Conservation (phyloP, 1,284 basidiomycete species). For the Heterobasidion irregulare region DNA sequence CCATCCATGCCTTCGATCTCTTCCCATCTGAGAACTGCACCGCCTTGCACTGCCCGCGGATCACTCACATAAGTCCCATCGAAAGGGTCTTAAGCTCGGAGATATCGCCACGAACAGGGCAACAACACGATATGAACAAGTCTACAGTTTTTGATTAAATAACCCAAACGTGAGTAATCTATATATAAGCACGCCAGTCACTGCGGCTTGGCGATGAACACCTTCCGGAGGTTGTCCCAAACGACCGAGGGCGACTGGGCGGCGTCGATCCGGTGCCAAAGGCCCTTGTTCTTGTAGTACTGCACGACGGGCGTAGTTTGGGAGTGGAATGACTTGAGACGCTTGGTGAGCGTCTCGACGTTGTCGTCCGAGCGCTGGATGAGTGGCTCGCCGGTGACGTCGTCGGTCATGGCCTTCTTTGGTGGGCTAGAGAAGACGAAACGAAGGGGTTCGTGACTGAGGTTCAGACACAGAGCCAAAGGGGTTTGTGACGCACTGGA, state of each 20-base stretch:
- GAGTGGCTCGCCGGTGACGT: constrained; percentile 91
- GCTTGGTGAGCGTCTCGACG: constrained; percentile 87
- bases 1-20: too few species aligned
- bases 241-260: too few species aligned
- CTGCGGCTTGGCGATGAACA: constrained; percentile 32
- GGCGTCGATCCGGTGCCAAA: constrained; percentile 89
- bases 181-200: neutral
- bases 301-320: constrained; percentile 96
- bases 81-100: too few species aligned
- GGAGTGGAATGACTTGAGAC: constrained; percentile 80
- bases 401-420: constrained; percentile 92
- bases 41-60: too few species aligned
- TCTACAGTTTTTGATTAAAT: too few species aligned
- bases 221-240: constrained; percentile 69
- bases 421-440: constrained; percentile 63
- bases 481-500: constrained; percentile 57
- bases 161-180: too few species aligned
- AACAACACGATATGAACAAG: too few species aligned
- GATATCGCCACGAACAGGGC: too few species aligned
- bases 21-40: too few species aligned
- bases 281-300: constrained; percentile 88
- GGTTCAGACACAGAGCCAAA: neutral
- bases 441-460: neutral
- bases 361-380: constrained; percentile 92
- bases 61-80: too few species aligned